phyloP scores from a whole-genome alignment of 257 asterid species.

The Cinchona pubescens region DNA sequence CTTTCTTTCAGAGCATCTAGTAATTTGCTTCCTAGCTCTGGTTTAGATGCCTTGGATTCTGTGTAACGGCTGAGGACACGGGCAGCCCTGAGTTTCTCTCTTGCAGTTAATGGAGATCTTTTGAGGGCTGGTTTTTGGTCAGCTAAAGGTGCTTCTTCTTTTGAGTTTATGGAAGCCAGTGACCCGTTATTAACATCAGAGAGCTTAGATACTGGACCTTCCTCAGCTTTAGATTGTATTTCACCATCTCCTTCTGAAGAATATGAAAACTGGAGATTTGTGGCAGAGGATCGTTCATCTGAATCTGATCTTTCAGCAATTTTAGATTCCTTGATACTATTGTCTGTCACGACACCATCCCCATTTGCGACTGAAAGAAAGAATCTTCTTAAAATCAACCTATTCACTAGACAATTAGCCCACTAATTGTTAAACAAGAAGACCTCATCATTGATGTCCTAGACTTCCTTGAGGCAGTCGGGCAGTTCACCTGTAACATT shows the following conservation, averaged over 20 bases:
- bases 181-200: slow-evolving; percentile 25
- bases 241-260: slow-evolving; percentile 27
- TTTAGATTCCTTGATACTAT: slow-evolving; percentile 29
- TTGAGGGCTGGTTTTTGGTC: slow-evolving; percentile 39
- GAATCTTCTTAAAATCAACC: slow-evolving; percentile 31
- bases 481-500: slow-evolving; percentile 48
- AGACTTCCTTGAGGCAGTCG: slow-evolving; percentile 31
- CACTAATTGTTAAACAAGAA: slow-evolving; percentile 22
- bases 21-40: slow-evolving; percentile 61
- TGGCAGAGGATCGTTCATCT: slow-evolving; percentile 25
- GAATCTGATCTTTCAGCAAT: slow-evolving; percentile 28
- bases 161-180: slow-evolving; percentile 23
- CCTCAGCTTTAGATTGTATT: slow-evolving; percentile 9
- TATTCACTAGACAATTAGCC: slow-evolving; percentile 26
- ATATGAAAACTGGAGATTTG: slow-evolving; percentile 11
- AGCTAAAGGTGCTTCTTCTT: slow-evolving; percentile 31
- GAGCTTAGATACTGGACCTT: slow-evolving; percentile 18
- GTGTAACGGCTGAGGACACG: slow-evolving; percentile 85
- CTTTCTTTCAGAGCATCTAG: slow-evolving; percentile 65
- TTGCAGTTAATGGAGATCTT: slow-evolving; percentile 70
- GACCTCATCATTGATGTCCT: slow-evolving; percentile 26
- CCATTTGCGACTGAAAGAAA: slow-evolving; percentile 39
- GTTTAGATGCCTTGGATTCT: slow-evolving; percentile 62
- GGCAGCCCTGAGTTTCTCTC: slow-evolving; percentile 94
- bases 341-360: slow-evolving; percentile 45